Evolutionary conservation across 2,329 filamentous ascomycete genomes (phyloP).

Genomic region (Pyricularia grisea): DNA sequence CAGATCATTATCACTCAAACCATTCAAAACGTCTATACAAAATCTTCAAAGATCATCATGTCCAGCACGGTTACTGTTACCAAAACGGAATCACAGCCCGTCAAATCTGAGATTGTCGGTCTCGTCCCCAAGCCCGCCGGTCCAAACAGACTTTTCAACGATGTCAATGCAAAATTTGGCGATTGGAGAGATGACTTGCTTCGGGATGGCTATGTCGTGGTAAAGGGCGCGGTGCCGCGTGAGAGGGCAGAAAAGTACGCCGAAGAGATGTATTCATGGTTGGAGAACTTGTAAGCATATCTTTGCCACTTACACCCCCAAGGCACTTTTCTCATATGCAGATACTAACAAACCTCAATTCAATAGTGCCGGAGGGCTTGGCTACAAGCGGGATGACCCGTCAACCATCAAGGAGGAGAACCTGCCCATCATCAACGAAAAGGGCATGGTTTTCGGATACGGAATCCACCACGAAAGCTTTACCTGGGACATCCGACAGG

Average conservation of each 20-base stretch:
- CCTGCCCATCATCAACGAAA: constrained; percentile 28
- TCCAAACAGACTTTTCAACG: not conserved
- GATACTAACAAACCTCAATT: too few relatives aligned
- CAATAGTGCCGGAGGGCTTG: constrained; percentile 1
- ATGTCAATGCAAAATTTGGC: not conserved
- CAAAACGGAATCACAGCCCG: too few relatives aligned
- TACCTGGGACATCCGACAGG: constrained; percentile 35
- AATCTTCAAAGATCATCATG: too few relatives aligned
- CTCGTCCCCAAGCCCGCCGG: too few relatives aligned
- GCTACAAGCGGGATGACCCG: constrained; percentile 10
- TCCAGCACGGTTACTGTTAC: too few relatives aligned
- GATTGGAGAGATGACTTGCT: constrained; percentile 16
- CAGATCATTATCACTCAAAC: too few relatives aligned
- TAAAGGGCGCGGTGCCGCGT: constrained; percentile 13
- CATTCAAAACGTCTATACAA: too few relatives aligned
- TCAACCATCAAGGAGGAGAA: constrained; percentile 9
- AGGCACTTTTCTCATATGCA: too few relatives aligned
- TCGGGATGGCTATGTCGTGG: constrained; percentile 16
- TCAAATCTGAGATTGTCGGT: not conserved
- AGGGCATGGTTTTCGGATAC: constrained; percentile 37
- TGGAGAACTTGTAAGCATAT: not conserved
- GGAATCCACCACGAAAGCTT: constrained; percentile 37
- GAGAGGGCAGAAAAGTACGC: constrained; percentile 8
- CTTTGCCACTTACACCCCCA: too few relatives aligned
- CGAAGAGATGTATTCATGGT: constrained; percentile 7